phyloP scores from a whole-genome alignment of 2,329 filamentous ascomycete species.

The Colletotrichum gloeosporioides region DNA sequence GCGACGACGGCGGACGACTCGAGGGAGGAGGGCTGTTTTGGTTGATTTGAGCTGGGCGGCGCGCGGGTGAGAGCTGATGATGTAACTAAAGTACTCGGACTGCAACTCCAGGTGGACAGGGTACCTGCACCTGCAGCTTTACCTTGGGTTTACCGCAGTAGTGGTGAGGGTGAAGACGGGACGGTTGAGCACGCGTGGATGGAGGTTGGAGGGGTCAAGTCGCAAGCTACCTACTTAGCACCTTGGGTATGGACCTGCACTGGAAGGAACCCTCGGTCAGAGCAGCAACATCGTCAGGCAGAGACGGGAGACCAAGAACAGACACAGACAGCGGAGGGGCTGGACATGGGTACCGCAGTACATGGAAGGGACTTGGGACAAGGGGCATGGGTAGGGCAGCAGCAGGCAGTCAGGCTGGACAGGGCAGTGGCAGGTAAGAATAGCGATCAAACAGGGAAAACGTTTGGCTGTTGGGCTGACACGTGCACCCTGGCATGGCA shows the following conservation, averaged over 20 bases:
- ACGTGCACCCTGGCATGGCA: conserved; percentile 21
- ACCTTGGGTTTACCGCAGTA: neutral
- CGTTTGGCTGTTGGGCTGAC: conserved; percentile 21
- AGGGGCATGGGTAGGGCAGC: neutral
- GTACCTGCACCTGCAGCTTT: conserved; percentile 9
- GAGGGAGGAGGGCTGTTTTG: neutral
- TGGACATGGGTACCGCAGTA: neutral
- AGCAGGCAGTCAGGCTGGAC: neutral
- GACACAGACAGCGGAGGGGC: neutral
- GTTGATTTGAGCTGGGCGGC: neutral
- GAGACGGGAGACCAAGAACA: neutral
- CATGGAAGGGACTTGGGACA: neutral
- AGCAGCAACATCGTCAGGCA: neutral
- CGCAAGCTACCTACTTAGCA: neutral
- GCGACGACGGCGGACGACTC: neutral
- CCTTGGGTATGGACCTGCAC: neutral
- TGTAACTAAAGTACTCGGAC: conserved; percentile 21
- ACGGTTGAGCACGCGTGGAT: neutral
- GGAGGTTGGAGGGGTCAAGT: conserved; percentile 12
- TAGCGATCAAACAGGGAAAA: conserved; percentile 12
- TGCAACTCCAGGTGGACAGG: neutral
- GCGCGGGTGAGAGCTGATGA: conserved; percentile 11
- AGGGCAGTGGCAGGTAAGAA: conserved; percentile 17
- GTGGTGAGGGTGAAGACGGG: neutral
- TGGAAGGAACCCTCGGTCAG: neutral